Evolutionary conservation across 2,329 filamentous ascomycete species (phyloP).

Genomic region (Tolypocladium ophioglossoides): DNA sequence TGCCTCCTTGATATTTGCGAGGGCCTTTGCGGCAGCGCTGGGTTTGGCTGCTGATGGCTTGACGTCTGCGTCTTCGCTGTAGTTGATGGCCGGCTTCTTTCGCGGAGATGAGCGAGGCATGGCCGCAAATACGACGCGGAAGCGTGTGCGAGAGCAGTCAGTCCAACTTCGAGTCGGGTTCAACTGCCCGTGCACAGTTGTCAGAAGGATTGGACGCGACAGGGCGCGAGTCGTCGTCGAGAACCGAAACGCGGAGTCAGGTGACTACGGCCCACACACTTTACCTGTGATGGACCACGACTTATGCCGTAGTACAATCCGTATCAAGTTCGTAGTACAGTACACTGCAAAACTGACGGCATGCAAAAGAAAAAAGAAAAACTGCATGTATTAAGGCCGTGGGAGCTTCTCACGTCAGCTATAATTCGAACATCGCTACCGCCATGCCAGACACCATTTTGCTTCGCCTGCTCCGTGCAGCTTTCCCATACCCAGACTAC

Average conservation of each 20-base stretch:
- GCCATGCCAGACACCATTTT: neutral
- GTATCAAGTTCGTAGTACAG: no score
- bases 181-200: neutral
- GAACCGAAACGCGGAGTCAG: neutral
- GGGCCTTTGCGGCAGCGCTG: conserved; percentile 7
- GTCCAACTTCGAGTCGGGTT: neutral
- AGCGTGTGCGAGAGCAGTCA: neutral
- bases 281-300: neutral
- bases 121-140: neutral
- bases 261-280: neutral
- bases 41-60: conserved; percentile 4
- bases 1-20: neutral
- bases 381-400: no score
- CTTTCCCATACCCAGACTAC: neutral
- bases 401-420: neutral
- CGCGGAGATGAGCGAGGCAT: conserved; percentile 26
- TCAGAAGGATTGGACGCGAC: neutral
- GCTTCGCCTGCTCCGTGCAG: neutral
- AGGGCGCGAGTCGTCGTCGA: neutral
- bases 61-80: conserved; percentile 17
- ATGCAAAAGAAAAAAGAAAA: neutral
- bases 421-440: neutral
- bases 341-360: no score
- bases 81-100: conserved; percentile 19
- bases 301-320: no score